Evolutionary conservation across 1,284 basidiomycete species (phyloP), one percentile per base, ranked within the genome.

Genomic region (Ustilago esculenta): DNA sequence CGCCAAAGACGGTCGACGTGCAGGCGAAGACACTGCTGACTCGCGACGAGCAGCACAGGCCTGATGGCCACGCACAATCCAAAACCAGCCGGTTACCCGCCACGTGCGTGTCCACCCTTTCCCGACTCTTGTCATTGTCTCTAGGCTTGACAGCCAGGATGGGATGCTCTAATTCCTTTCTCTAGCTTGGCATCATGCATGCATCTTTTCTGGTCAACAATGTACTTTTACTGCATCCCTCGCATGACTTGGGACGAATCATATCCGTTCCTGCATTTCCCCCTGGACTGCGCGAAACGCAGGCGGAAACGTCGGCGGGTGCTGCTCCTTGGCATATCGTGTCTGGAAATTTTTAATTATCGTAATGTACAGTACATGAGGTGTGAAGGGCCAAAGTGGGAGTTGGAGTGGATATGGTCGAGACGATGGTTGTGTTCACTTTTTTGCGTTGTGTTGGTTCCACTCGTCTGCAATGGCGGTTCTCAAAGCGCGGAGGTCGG

Each of bases 1-100:
- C 20, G 44, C 46, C 32, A 72, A 72, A 47, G 64, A 72, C 32
- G 69, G 69, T 10, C 50, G 50, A 17, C 42, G 39, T 15, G 69
- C 69, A 1, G 69, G 64, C 36, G 64, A 54, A n/a, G 64, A 63
- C 24, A 63, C 64, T 11, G 63, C 64, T 27, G 69, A 72, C 32
- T 67, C 63, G n/a, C 50, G 37, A 30, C 51, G 53, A 41, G 66
- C 66, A n/a, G 48, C 59, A 7, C 66, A 69, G 44, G 32, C 48
- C 10, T 58, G 39, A 58, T 17, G 12, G 23, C n/a, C n/a, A n/a
- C n/a, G n/a, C n/a, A n/a, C n/a, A n/a, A n/a, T n/a, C n/a, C n/a
- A n/a, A n/a, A n/a, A n/a, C n/a, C n/a, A n/a, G n/a, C n/a, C n/a
- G n/a, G n/a, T n/a, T n/a, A n/a, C n/a, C n/a, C n/a, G n/a, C n/a